Conservation (phyloP, 345 rosid species). For the Brassica napus region Da-Ae NC_063443.1:16095501-16096000, state of each 20-base stretch:
- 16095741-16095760: slow-evolving; percentile 19
- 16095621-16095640: not conserved
- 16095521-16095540: slow-evolving; percentile 96
- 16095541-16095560: slow-evolving; percentile 95
- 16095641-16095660: not conserved
- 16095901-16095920: not conserved
- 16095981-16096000: too few relatives aligned
- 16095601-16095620: slow-evolving; percentile 74
- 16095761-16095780: not conserved
- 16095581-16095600: slow-evolving; percentile 85
- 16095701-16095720: slow-evolving; percentile 37
- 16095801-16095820: not conserved
- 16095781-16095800: slow-evolving; percentile 7
- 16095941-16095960: too few relatives aligned
- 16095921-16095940: too few relatives aligned
- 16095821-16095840: not conserved
- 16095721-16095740: slow-evolving; percentile 33
- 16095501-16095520: slow-evolving; percentile 98
- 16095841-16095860: not conserved
- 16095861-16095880: not conserved
- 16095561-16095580: slow-evolving; percentile 87
- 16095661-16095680: not conserved
- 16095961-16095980: too few relatives aligned
- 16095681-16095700: slow-evolving; percentile 4
- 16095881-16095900: not conserved